Conservation (phyloP, 2,329 filamentous ascomycete genomes). For the Fonsecaea pedrosoi region DNA sequence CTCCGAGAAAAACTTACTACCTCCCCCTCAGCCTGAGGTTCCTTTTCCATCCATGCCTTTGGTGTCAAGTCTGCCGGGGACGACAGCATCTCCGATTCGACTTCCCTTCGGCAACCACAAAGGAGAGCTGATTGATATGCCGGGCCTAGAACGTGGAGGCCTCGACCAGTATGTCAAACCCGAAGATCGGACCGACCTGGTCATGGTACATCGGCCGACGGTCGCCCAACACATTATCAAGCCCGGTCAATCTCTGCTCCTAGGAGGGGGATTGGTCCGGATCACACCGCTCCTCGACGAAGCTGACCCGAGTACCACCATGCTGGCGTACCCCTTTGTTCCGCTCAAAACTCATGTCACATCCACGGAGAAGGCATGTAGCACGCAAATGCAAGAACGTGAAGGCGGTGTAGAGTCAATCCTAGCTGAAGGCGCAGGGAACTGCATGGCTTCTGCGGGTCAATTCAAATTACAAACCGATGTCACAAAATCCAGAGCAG, state of each 20-base stretch:
- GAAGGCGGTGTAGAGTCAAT: conserved; percentile 67
- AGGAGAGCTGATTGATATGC: conserved; percentile 92
- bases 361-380: conserved; percentile 77
- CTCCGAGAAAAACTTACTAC: conserved; percentile 65
- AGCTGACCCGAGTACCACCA: conserved; percentile 48
- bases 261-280: conserved; percentile 85
- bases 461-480: conserved; percentile 78
- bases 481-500: conserved; percentile 79
- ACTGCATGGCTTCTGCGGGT: conserved; percentile 72
- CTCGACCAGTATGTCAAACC: conserved; percentile 74
- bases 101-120: conserved; percentile 81
- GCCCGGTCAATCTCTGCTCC: conserved; percentile 77
- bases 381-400: conserved; percentile 70
- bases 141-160: conserved; percentile 77
- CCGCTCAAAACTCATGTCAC: conserved; percentile 79
- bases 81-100: conserved; percentile 92
- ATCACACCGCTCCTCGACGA: conserved; percentile 70
- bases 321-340: conserved; percentile 87
- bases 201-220: conserved; percentile 78
- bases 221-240: conserved; percentile 77
- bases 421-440: conserved; percentile 46
- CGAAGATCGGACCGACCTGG: conserved; percentile 68
- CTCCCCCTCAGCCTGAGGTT: conserved; percentile 74
- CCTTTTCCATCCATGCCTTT: conserved; percentile 84
- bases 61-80: conserved; percentile 86